A percentile compares a stretch with the other conserved stretches of the same genome.
Conservation (phyloP, 345 rosid genomes). For the Carallia pectinifolia region DNA sequence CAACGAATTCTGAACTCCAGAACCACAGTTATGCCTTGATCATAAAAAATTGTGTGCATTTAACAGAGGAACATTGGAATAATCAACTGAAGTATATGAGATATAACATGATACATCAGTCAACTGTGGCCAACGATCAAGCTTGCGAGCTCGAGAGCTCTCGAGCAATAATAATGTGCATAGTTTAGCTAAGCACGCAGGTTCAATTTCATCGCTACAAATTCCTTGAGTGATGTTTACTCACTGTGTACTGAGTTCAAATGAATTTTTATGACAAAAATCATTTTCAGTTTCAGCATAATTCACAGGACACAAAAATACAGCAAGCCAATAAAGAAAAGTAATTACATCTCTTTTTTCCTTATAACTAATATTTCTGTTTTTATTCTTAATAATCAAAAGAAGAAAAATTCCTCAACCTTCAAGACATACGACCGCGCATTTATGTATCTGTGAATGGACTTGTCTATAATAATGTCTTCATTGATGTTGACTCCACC, state of each 20-base stretch:
- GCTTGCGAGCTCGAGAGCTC: not conserved
- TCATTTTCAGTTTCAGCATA: no score
- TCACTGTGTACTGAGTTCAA: no score
- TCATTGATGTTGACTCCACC: conserved; percentile 84
- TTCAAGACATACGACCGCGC: conserved; percentile 84
- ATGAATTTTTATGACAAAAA: no score
- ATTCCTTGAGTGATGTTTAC: no score
- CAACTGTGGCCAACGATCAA: not conserved
- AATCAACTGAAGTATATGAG: not conserved
- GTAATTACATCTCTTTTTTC: no score
- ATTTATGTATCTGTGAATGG: conserved; percentile 73
- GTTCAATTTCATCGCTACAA: not conserved
- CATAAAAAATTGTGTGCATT: not conserved
- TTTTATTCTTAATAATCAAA: not conserved
- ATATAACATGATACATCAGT: not conserved
- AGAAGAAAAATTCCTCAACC: conserved; percentile 43
- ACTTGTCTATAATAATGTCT: conserved; percentile 75
- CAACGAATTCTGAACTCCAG: conserved; percentile 11
- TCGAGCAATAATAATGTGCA: not conserved
- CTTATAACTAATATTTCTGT: no score
- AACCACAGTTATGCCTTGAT: not conserved
- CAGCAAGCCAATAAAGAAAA: no score
- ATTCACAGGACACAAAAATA: no score
- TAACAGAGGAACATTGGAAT: not conserved
- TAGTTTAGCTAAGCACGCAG: not conserved